Percentiles rank a stretch among this genome's conserved stretches.
Conservation (phyloP, 208 protist species). For the Wallacemonas sp. region DNA sequence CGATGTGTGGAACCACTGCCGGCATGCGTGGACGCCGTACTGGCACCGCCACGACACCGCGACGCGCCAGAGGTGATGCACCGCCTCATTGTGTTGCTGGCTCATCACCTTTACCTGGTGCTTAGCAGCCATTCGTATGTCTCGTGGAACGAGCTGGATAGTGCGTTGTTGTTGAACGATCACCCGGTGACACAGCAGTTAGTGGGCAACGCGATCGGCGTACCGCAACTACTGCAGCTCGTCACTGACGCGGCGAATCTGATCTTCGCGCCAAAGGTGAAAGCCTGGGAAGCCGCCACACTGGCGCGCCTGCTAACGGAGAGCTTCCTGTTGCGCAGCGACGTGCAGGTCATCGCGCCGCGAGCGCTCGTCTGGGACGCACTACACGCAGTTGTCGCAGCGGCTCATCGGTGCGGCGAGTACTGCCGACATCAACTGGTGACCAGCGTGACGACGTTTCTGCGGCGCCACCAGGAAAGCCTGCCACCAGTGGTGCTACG, state of each 20-base stretch:
- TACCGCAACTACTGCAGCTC: slow-evolving; percentile 52
- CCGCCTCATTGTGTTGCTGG: slow-evolving; percentile 83
- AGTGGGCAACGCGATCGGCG: slow-evolving; percentile 38
- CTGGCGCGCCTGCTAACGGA: slow-evolving; percentile 59
- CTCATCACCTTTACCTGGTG: slow-evolving; percentile 83
- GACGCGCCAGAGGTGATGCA: slow-evolving; percentile 56
- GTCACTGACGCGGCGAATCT: slow-evolving; percentile 53
- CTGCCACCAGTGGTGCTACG: slow-evolving; percentile 18
- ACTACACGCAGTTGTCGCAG: slow-evolving; percentile 82
- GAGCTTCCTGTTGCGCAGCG: slow-evolving; percentile 57
- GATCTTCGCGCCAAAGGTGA: slow-evolving; percentile 59
- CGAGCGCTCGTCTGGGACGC: slow-evolving; percentile 78
- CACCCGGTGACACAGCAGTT: slow-evolving; percentile 74
- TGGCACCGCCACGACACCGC: slow-evolving; percentile 42
- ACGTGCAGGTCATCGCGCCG: slow-evolving; percentile 37
- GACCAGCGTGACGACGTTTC: slow-evolving; percentile 62
- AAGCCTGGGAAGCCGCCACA: slow-evolving; percentile 75
- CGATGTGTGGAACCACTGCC: slow-evolving; percentile 80
- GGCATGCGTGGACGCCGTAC: slow-evolving; percentile 54
- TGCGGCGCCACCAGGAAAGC: slow-evolving; percentile 26
- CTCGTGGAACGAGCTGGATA: slow-evolving; percentile 49
- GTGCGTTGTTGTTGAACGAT: slow-evolving; percentile 63
- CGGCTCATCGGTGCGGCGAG: slow-evolving; percentile 68
- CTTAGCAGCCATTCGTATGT: slow-evolving; percentile 53
- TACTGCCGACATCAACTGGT: slow-evolving; percentile 70